A percentile compares a stretch with the other conserved stretches of the same genome.
phyloP scores from a whole-genome alignment of 1,284 basidiomycete species.

The Agroathelia rolfsii region DNA sequence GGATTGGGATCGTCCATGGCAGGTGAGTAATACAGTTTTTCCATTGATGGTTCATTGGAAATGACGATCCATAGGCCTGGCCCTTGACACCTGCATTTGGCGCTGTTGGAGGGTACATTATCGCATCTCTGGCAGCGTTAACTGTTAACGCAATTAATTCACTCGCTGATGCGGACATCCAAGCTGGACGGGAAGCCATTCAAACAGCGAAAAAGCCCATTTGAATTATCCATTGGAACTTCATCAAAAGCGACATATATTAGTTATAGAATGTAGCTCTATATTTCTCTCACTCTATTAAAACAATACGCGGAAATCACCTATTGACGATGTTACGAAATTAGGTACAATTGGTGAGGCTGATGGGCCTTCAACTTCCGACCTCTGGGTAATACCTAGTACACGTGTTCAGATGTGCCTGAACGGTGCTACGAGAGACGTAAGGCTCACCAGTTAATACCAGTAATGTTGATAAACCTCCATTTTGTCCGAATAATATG shows the following conservation, averaged over 20 bases:
- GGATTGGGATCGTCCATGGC: constrained; percentile 95
- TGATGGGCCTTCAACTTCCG: constrained; percentile 64
- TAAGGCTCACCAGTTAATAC: constrained; percentile 76
- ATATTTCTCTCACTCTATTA: too few species aligned
- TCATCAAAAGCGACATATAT: too few species aligned
- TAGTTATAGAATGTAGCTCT: too few species aligned
- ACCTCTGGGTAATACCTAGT: constrained; percentile 63
- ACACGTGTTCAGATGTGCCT: constrained; percentile 2
- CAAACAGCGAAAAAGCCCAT: constrained; percentile 15
- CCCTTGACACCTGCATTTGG: constrained; percentile 70
- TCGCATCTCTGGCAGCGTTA: constrained; percentile 51
- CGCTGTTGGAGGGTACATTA: constrained; percentile 57
- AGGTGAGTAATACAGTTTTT: constrained; percentile 41
- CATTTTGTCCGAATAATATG: constrained; percentile 83
- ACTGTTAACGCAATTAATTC: constrained; percentile 33
- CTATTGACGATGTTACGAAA: constrained; percentile 72
- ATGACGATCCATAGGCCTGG: constrained; percentile 46
- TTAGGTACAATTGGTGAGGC: constrained; percentile 68
- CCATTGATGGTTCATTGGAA: constrained; percentile 3
- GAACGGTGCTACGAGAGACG: constrained; percentile 9
- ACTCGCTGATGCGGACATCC: constrained; percentile 29
- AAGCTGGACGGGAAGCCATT: background rate
- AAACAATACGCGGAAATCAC: constrained; percentile 59
- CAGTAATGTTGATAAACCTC: constrained; percentile 79
- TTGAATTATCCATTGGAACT: constrained; percentile 4